Percentiles rank a stretch among this genome's conserved stretches.
These are phyloP conservation scores for Brassica nigra DNA, from an alignment of 345 rosid genomes.

Conservation along the genomic window DNA sequence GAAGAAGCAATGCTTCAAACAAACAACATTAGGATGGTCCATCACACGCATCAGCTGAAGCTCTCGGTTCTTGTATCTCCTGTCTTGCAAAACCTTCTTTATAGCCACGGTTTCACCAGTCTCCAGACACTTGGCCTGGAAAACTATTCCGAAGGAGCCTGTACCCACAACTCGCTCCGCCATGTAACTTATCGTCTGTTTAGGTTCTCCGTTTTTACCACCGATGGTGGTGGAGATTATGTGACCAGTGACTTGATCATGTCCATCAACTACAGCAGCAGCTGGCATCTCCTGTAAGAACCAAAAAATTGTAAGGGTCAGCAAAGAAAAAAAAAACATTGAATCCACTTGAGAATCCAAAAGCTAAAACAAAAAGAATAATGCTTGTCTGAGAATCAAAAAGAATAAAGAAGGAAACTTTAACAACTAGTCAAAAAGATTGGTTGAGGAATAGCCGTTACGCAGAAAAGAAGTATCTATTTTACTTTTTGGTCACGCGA, in stretches of 20 bases:
- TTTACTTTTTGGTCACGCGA: slow-evolving; percentile 22
- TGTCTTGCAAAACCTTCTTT: slow-evolving; percentile 82
- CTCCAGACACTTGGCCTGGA: slow-evolving; percentile 92
- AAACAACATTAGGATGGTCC: slow-evolving; percentile 85
- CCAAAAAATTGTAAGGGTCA: slow-evolving; percentile 2
- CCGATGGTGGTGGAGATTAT: slow-evolving; percentile 90
- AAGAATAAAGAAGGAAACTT: slow-evolving; percentile 24
- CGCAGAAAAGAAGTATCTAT: neutral
- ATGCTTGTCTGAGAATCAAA: slow-evolving; percentile 26
- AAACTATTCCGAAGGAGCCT: slow-evolving; percentile 85
- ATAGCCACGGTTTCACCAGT: slow-evolving; percentile 87
- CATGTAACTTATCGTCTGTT: slow-evolving; percentile 93
- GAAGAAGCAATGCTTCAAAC: slow-evolving; percentile 89
- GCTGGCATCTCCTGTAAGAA: slow-evolving; percentile 67
- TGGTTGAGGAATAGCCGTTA: slow-evolving; percentile 31
- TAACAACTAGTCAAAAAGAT: slow-evolving; percentile 13
- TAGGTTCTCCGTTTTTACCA: slow-evolving; percentile 91
- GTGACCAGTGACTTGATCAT: slow-evolving; percentile 83
- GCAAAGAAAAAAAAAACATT: neutral
- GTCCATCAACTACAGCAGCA: slow-evolving; percentile 65
- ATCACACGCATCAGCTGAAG: slow-evolving; percentile 79
- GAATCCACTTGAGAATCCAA: neutral
- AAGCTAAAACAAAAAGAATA: neutral
- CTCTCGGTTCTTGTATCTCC: slow-evolving; percentile 84
- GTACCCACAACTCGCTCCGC: slow-evolving; percentile 90